phyloP scores from a whole-genome alignment of 352 stramenopile species.

The Globisporangium megalacanthum region DNA sequence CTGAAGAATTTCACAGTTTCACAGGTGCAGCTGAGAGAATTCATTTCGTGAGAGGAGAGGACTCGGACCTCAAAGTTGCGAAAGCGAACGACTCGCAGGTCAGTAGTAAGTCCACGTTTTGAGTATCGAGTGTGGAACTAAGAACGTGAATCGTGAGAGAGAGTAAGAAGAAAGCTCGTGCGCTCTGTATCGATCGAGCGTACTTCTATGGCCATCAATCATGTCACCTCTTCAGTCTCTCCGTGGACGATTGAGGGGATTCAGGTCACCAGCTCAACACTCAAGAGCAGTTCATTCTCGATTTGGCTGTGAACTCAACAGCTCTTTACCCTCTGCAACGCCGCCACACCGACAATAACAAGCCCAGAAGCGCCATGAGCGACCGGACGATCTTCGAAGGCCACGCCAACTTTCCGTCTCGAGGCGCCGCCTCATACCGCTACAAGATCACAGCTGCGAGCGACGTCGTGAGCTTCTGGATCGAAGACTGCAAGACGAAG shows the following conservation, averaged over 20 bases:
- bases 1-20: too few relatives aligned
- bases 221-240: neutral
- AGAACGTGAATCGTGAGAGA: too few relatives aligned
- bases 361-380: neutral
- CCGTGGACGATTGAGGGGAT: neutral
- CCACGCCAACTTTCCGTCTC: neutral
- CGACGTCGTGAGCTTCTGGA: slow-evolving; percentile 1
- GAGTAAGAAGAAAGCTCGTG: too few relatives aligned
- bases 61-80: too few relatives aligned
- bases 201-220: too few relatives aligned
- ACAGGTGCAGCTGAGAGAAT: too few relatives aligned
- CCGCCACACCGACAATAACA: neutral
- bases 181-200: too few relatives aligned
- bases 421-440: neutral
- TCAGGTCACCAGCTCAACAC: neutral
- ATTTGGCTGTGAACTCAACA: neutral
- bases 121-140: too few relatives aligned
- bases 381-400: neutral
- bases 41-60: too few relatives aligned
- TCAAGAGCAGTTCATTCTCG: neutral
- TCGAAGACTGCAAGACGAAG: slow-evolving; percentile 5
- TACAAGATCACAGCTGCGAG: slow-evolving; percentile 1
- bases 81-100: too few relatives aligned
- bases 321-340: neutral
- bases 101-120: too few relatives aligned